These are phyloP conservation scores for Epichloe brachyelytri DNA, from an alignment of 2,329 filamentous ascomycete genomes.

Conservation along the genomic window DNA sequence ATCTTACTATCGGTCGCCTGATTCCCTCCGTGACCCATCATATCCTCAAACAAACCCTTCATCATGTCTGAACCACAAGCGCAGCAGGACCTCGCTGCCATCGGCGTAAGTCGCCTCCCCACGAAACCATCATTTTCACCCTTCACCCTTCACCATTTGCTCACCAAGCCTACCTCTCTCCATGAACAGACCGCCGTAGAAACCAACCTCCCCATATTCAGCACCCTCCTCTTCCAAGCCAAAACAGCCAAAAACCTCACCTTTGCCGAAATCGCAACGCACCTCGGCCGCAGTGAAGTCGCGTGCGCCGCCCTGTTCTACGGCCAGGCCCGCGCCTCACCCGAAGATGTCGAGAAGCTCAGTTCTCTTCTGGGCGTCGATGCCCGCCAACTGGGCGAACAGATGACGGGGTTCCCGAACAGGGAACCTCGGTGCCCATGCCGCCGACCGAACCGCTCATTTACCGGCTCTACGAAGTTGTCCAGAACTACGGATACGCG, in stretches of 20 bases:
- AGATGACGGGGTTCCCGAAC: conserved; percentile 65
- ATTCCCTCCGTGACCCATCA: neutral
- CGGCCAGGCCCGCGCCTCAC: conserved; percentile 63
- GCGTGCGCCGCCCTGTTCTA: conserved; percentile 84
- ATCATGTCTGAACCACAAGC: neutral
- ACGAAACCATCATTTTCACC: neutral
- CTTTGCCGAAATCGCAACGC: conserved; percentile 65
- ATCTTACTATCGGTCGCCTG: no score
- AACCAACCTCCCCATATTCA: conserved; percentile 56
- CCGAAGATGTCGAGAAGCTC: conserved; percentile 55
- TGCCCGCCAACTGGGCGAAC: conserved; percentile 39
- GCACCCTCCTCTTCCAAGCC: conserved; percentile 54
- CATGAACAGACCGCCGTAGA: conserved; percentile 45
- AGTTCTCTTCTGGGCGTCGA: conserved; percentile 51
- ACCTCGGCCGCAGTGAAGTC: conserved; percentile 68
- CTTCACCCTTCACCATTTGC: neutral
- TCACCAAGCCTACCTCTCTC: neutral
- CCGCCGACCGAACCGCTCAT: conserved; percentile 38
- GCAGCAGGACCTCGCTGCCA: conserved; percentile 1
- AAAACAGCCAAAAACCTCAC: conserved; percentile 64
- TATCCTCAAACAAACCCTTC: neutral
- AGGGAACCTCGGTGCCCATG: conserved; percentile 49
- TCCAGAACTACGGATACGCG: conserved; percentile 93
- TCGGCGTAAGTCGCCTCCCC: conserved; percentile 1
- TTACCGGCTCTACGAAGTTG: conserved; percentile 84